These are phyloP conservation scores for Desmodesmus armatus DNA, from an alignment of 139 green algal genomes.

Conservation along the genomic window DNA sequence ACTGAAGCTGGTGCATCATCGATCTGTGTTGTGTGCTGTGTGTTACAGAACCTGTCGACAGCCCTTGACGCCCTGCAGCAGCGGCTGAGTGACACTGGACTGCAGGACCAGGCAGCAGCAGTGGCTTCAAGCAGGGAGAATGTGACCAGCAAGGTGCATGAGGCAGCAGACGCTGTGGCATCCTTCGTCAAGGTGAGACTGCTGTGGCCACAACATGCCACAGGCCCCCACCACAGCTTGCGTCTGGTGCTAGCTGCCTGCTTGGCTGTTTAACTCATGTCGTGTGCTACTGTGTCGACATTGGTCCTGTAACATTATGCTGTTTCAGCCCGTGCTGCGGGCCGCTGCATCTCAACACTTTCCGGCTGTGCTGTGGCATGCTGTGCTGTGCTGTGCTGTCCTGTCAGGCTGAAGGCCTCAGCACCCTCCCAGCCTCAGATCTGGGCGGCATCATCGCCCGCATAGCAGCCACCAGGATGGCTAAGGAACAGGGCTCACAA, in stretches of 20 bases:
- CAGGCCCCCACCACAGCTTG: too few species aligned
- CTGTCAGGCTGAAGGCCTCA: too few species aligned
- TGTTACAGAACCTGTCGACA: neutral
- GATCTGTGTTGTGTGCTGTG: neutral
- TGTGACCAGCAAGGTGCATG: neutral
- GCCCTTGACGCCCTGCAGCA: neutral
- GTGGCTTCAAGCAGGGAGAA: neutral
- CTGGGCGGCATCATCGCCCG: neutral
- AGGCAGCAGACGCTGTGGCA: constrained; percentile 5
- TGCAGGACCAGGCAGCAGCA: constrained; percentile 4
- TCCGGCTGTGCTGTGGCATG: too few species aligned
- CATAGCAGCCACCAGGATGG: neutral
- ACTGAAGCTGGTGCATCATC: too few species aligned
- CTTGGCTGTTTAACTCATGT: too few species aligned
- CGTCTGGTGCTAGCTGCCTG: too few species aligned
- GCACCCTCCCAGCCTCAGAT: neutral
- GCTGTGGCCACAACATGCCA: too few species aligned
- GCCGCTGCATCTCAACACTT: too few species aligned
- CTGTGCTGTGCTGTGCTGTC: too few species aligned
- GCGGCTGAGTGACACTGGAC: neutral
- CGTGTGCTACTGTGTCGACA: too few species aligned
- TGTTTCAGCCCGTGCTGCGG: too few species aligned
- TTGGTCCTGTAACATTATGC: too few species aligned
- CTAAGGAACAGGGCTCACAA: neutral
- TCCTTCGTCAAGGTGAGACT: constrained; percentile 13